A percentile compares a stretch with the other conserved stretches of the same genome.
These are phyloP conservation scores for Eucalyptus virginea DNA, from an alignment of 345 rosid species.

Conservation along the genomic window DNA sequence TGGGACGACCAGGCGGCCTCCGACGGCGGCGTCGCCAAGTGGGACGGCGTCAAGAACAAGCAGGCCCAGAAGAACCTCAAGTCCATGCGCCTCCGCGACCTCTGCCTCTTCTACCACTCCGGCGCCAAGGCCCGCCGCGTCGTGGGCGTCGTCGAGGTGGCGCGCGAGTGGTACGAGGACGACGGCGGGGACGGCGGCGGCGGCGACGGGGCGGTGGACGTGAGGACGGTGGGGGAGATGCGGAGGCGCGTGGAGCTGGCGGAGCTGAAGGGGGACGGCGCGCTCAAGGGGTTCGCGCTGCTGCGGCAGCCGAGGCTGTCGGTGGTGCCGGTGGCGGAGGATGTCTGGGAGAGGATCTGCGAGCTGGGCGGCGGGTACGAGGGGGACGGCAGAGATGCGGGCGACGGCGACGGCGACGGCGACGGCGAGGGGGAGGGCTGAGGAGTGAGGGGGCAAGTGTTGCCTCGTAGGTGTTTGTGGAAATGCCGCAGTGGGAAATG, in stretches of 20 bases:
- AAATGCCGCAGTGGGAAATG: not conserved
- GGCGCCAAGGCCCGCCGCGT: constrained; percentile 61
- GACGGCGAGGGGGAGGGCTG: not conserved
- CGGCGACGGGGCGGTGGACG: constrained; percentile 59
- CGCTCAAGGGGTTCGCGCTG: constrained; percentile 50
- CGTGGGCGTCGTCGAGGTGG: constrained; percentile 73
- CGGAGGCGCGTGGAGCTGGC: constrained; percentile 56
- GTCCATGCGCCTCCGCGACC: constrained; percentile 62
- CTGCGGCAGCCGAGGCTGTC: constrained; percentile 86
- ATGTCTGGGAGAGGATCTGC: constrained; percentile 54
- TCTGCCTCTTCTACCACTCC: constrained; percentile 93
- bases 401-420: not conserved
- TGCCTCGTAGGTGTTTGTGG: not conserved
- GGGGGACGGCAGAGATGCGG: constrained; percentile 42
- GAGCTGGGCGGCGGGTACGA: constrained; percentile 76
- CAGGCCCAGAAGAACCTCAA: constrained; percentile 85
- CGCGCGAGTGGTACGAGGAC: constrained; percentile 47
- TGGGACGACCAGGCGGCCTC: constrained; percentile 74
- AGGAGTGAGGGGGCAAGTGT: not conserved
- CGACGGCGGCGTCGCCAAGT: constrained; percentile 53
- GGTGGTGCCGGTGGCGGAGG: constrained; percentile 60
- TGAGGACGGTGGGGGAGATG: constrained; percentile 73
- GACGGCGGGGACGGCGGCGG: constrained; percentile 1
- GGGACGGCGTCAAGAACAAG: constrained; percentile 94
- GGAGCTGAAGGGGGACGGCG: constrained; percentile 61